Evolutionary conservation across 2,329 filamentous ascomycete genomes (phyloP), one percentile per base, ranked within the genome.

Genomic region (Aureobasidium zeae): DNA sequence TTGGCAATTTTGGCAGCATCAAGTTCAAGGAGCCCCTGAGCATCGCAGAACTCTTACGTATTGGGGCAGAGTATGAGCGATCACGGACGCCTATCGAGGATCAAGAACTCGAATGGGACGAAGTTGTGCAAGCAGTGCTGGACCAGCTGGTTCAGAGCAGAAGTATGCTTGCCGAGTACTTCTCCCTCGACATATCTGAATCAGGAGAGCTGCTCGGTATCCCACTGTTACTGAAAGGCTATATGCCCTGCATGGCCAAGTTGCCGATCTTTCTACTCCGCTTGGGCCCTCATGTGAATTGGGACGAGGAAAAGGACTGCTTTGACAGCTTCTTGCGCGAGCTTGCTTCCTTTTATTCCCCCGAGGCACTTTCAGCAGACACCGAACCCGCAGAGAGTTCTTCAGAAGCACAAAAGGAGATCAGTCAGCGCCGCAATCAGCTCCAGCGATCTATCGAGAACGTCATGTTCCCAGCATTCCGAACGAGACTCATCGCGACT

Each of bases 151-250:
- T 93, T 22, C 76, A 81, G 51, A 76, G 83, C 9, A 74, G 83
- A 25, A 83, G 89, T 55, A 93, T 98, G 85, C 73, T 98, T 1
- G 69, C 75, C 2, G 91, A 98, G 62, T 98, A 98, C 63, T 96
- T 98, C 62, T 83, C 81, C 1, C 67, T 98, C 32, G 80, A 89
- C 44, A 79, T 98, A 25, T 83, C 83, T 0, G 76, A 80, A 1
- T 71, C 82, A 0, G 89, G 88, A 10, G 76, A 89, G 42, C 69
- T 98, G 2, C 63, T 81, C 34, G 79, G 79, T 21, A 81, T 98
- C 12, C 93, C 91, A 0, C 70, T 98, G 7, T 70, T 98, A 25
- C 63, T 94, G 33, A 94, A 88, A 63, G 87, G 86, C 1, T 98
- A 98, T 59, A 83, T 77, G 6, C 93, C 91, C 0, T 79, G 80